Evolutionary conservation across 2,329 filamentous ascomycete species (phyloP).

Genomic region (Calonectria hawksworthii): DNA sequence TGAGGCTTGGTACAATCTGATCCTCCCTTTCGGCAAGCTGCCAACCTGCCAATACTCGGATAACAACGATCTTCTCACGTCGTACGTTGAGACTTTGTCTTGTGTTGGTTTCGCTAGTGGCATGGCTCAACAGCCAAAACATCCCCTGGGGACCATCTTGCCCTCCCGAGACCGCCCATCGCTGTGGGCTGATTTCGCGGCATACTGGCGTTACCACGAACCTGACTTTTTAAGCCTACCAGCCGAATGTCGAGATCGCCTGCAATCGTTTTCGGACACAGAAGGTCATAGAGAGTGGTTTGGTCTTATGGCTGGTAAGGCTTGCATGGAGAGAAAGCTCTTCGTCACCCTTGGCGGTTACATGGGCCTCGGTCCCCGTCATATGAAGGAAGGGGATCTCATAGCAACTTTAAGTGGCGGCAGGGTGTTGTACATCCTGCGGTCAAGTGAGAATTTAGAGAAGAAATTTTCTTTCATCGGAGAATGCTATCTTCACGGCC

Average conservation of each 20-base stretch:
- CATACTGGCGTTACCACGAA: neutral
- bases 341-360: neutral
- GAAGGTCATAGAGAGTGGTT: neutral
- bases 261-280: neutral
- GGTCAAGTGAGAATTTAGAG: neutral
- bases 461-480: neutral
- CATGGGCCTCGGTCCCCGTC: neutral
- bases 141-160: neutral
- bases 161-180: neutral
- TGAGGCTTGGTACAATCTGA: neutral
- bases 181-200: neutral
- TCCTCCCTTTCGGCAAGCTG: neutral
- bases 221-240: neutral
- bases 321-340: neutral
- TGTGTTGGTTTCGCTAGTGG: neutral
- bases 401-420: neutral
- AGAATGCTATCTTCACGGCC: neutral
- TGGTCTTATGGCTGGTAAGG: neutral
- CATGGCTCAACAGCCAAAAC: neutral
- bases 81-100: neutral
- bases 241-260: neutral
- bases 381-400: neutral
- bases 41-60: neutral
- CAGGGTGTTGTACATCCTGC: neutral
- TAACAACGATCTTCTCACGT: neutral